phyloP scores from a whole-genome alignment of 805 yeast species.

The Myxozyma kluyveri region DNA sequence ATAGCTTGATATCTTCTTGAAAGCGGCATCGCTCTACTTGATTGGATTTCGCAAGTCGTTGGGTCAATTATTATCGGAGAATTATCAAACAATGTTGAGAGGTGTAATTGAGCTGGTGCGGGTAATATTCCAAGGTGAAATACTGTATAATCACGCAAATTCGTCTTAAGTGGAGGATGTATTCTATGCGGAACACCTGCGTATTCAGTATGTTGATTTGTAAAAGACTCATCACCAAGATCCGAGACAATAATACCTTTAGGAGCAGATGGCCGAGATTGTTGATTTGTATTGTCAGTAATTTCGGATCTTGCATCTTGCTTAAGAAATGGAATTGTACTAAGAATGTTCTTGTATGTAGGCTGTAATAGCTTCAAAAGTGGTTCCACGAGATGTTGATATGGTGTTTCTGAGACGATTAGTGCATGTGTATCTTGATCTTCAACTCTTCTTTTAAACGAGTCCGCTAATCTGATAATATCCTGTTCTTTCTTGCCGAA shows the following conservation, averaged over 20 bases:
- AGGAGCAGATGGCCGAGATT: conserved; percentile 2
- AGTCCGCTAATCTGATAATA: conserved; percentile 38
- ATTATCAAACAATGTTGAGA: conserved; percentile 63
- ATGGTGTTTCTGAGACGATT: conserved; percentile 39
- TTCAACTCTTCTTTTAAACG: conserved; percentile 46
- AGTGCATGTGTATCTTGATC: conserved; percentile 41
- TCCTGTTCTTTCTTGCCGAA: conserved; percentile 68
- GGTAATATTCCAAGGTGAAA: conserved; percentile 75
- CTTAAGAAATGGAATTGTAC: conserved; percentile 22
- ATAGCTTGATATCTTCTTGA: conserved; percentile 81
- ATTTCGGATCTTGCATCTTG: too few relatives aligned
- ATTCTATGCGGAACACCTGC: conserved; percentile 30
- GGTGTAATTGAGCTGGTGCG: conserved; percentile 70
- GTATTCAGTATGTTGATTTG: conserved; percentile 8
- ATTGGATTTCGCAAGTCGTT: background rate
- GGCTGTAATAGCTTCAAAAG: conserved; percentile 3
- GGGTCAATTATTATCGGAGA: conserved; percentile 22
- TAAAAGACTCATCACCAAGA: background rate
- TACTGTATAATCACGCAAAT: conserved; percentile 50
- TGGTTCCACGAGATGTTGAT: conserved; percentile 17
- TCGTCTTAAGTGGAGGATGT: conserved; percentile 25
- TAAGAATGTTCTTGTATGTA: conserved; percentile 18
- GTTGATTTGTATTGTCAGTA: background rate
- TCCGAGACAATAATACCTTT: conserved; percentile 10
- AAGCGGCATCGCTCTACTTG: conserved; percentile 44